Conservation (phyloP, 2,329 filamentous ascomycete genomes). For the Arthrobotrys sphaeroides region DNA sequence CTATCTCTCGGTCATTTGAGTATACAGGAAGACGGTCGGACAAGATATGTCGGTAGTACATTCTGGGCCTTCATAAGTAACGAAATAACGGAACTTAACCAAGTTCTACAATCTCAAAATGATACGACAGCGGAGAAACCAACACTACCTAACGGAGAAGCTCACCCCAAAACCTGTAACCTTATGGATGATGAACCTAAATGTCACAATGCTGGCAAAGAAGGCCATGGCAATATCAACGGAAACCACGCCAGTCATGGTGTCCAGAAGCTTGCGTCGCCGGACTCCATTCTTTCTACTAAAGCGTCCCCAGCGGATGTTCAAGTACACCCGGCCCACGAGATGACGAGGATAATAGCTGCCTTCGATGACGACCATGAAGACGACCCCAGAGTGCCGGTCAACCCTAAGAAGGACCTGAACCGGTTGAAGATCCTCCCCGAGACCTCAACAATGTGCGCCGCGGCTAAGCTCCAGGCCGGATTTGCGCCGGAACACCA, state of each 20-base stretch:
- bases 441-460: conserved; percentile 41
- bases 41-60: conserved; percentile 57
- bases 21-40: conserved; percentile 57
- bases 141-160: background rate
- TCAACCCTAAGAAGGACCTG: conserved; percentile 42
- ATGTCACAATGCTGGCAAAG: background rate
- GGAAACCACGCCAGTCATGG: background rate
- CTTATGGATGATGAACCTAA: conserved; percentile 42
- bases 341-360: conserved; percentile 42
- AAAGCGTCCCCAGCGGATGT: conserved; percentile 10
- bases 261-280: background rate
- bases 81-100: conserved; percentile 57
- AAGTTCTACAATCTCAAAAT: conserved; percentile 54
- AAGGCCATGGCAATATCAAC: background rate
- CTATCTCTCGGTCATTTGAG: conserved; percentile 57
- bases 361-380: conserved; percentile 39
- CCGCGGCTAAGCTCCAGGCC: conserved; percentile 43
- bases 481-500: conserved; percentile 49
- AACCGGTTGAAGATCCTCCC: conserved; percentile 41
- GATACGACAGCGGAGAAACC: conserved; percentile 9
- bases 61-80: conserved; percentile 58
- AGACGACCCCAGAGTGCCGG: conserved; percentile 8
- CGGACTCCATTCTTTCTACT: conserved; percentile 11
- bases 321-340: background rate
- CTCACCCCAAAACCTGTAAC: conserved; percentile 33